These are phyloP conservation scores for Pythium biforme DNA, from an alignment of 352 stramenopile species.

Conservation along the genomic window DNA sequence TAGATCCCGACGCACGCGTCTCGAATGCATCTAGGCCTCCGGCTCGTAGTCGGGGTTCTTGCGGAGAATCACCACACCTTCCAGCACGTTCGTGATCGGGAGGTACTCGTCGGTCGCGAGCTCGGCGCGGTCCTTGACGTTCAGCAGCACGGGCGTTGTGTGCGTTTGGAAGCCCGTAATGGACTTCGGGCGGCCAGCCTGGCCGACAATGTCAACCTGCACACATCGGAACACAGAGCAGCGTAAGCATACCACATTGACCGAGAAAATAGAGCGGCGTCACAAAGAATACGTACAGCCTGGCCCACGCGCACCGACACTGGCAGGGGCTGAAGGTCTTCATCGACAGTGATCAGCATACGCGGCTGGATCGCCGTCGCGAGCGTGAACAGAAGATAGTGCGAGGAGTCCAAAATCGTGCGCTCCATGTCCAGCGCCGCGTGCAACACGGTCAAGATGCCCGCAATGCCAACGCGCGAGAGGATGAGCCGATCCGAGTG, in stretches of 20 bases:
- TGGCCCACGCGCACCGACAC: constrained; percentile 98
- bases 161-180: constrained; percentile 99
- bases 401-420: constrained; percentile 97
- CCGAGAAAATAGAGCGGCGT: not conserved
- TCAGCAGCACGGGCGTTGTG: constrained; percentile 98
- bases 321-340: constrained; percentile 95
- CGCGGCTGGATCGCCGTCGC: constrained; percentile 97
- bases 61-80: constrained; percentile 98
- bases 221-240: not conserved
- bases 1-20: constrained; percentile 6
- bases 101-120: constrained; percentile 98
- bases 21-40: constrained; percentile 50
- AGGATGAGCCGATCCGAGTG: constrained; percentile 95
- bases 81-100: constrained; percentile 94
- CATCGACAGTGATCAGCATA: constrained; percentile 98
- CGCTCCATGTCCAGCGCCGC: constrained; percentile 97
- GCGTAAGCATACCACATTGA: not conserved
- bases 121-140: constrained; percentile 97
- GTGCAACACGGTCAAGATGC: constrained; percentile 95
- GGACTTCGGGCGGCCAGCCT: constrained; percentile 98
- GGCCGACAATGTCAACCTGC: constrained; percentile 97
- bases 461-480: constrained; percentile 91
- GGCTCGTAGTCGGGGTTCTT: constrained; percentile 94
- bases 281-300: constrained; percentile 66
- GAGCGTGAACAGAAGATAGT: constrained; percentile 99